Conservation (phyloP, 306 rosid species). For the Acacia acuminata region DNA sequence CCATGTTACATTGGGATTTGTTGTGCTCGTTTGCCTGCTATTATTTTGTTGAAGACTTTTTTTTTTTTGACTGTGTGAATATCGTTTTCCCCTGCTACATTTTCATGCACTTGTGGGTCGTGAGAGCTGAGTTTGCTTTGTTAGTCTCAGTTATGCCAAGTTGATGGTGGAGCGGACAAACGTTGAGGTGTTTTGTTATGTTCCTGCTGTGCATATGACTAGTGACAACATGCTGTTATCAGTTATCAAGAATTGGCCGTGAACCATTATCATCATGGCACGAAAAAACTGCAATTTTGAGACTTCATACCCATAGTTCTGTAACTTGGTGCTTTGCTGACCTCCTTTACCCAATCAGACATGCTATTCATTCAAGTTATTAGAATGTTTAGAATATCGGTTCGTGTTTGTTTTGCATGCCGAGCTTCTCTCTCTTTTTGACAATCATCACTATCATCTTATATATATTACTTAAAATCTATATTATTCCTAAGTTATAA, state of each 20-base stretch:
- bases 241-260: neutral
- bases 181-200: slow-evolving; percentile 1
- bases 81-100: neutral
- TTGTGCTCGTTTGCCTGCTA: neutral
- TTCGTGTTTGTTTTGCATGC: neutral
- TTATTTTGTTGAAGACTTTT: neutral
- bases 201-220: neutral
- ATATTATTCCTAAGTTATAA: neutral
- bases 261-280: slow-evolving; percentile 2
- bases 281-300: slow-evolving; percentile 23
- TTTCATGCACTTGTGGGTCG: neutral
- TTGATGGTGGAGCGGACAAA: neutral
- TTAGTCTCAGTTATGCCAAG: neutral
- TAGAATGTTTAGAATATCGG: neutral
- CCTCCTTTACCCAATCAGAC: neutral
- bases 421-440: neutral
- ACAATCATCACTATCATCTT: neutral
- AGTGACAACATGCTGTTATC: neutral
- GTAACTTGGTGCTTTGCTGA: slow-evolving; percentile 1
- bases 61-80: neutral
- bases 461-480: neutral
- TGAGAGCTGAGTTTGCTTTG: slow-evolving; percentile 7
- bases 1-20: neutral
- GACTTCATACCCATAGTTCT: slow-evolving; percentile 1
- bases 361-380: neutral